These are phyloP conservation scores for Cladosporium sp. DNA, from an alignment of 2,329 filamentous ascomycete genomes.

Conservation along the genomic window DNA sequence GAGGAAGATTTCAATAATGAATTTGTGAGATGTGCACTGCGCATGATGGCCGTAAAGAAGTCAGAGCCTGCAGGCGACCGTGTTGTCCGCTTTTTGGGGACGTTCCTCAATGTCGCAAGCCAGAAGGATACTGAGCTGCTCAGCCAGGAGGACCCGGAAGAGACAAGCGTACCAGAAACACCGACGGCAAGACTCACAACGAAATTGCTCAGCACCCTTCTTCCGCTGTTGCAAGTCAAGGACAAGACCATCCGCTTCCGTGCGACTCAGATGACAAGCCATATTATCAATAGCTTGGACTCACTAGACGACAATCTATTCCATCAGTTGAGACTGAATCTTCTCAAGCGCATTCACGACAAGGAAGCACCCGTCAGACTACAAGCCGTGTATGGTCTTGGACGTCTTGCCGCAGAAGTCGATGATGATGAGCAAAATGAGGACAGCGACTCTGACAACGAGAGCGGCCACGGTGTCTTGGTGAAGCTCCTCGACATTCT, in stretches of 20 bases:
- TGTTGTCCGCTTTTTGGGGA: slow-evolving; percentile 77
- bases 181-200: slow-evolving; percentile 76
- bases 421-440: slow-evolving; percentile 59
- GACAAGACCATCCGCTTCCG: slow-evolving; percentile 91
- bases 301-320: slow-evolving; percentile 91
- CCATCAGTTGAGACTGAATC: slow-evolving; percentile 69
- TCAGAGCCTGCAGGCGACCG: slow-evolving; percentile 83
- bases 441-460: slow-evolving; percentile 66
- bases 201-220: slow-evolving; percentile 66
- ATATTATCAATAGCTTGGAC: slow-evolving; percentile 88
- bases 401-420: slow-evolving; percentile 69
- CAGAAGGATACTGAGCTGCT: slow-evolving; percentile 50
- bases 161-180: slow-evolving; percentile 67
- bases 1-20: slow-evolving; percentile 86
- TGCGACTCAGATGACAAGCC: slow-evolving; percentile 81
- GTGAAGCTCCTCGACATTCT: slow-evolving; percentile 82
- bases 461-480: slow-evolving; percentile 64
- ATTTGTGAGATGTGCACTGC: slow-evolving; percentile 74
- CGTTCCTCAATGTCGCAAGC: slow-evolving; percentile 70
- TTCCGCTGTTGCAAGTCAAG: slow-evolving; percentile 76
- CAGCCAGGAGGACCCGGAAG: slow-evolving; percentile 50
- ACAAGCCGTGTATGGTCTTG: slow-evolving; percentile 88
- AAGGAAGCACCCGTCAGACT: slow-evolving; percentile 90
- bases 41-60: slow-evolving; percentile 85
- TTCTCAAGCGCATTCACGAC: slow-evolving; percentile 83